Conservation (phyloP, 164 flowering plant genomes). For the Saururus chinensis region DNA sequence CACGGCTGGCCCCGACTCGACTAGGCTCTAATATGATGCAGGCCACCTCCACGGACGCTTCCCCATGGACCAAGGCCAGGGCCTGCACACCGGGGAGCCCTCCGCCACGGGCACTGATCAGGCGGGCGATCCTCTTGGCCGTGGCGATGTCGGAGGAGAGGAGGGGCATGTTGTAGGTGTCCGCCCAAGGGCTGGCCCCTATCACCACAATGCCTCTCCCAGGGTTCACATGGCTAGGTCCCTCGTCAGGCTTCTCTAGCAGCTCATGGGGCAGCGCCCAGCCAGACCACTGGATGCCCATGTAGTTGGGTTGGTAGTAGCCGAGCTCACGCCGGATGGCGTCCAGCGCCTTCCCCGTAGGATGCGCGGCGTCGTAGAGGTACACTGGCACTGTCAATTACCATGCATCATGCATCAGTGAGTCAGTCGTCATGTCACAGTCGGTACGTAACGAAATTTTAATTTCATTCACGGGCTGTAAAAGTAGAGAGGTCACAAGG, state of each 20-base stretch:
- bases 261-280: conserved; percentile 32
- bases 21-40: conserved; percentile 61
- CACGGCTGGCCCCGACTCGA: conserved; percentile 48
- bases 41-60: conserved; percentile 56
- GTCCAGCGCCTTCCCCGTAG: conserved; percentile 47
- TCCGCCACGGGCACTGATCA: conserved; percentile 71
- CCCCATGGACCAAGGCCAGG: conserved; percentile 58
- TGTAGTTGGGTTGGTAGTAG: conserved; percentile 50
- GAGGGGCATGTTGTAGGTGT: conserved; percentile 52
- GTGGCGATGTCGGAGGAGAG: conserved; percentile 41
- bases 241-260: conserved; percentile 43
- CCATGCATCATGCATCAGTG: conserved; percentile 1
- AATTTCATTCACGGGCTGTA: too few relatives aligned
- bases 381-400: conserved; percentile 50
- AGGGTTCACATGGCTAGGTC: conserved; percentile 35
- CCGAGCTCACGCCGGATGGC: conserved; percentile 54
- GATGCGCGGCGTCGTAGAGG: conserved; percentile 64
- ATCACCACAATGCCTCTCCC: conserved; percentile 42
- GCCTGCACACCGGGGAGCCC: conserved; percentile 69
- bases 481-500: too few relatives aligned
- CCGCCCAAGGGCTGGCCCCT: conserved; percentile 62
- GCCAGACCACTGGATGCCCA: conserved; percentile 61
- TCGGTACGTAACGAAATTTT: too few relatives aligned
- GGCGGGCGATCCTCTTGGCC: conserved; percentile 39
- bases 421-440: background rate